A percentile compares a stretch with the other conserved stretches of the same genome.
Evolutionary conservation across 1,284 basidiomycete genomes (phyloP).

Genomic region (Ganoderma resinaceum): DNA sequence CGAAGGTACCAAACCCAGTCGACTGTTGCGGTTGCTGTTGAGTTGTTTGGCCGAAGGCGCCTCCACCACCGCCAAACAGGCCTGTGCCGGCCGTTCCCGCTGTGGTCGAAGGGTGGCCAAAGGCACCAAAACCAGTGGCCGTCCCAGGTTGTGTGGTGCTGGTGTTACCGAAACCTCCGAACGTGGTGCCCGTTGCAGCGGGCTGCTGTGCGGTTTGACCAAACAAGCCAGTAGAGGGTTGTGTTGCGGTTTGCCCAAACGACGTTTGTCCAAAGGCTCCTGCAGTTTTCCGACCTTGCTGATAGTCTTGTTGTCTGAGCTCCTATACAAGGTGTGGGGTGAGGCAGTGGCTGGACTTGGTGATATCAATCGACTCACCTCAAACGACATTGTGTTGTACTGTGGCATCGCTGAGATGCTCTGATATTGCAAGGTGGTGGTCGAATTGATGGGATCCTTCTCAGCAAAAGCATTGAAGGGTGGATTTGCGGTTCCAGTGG

Average conservation of each 20-base stretch:
- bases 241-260: conserved; percentile 47
- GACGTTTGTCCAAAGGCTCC: conserved; percentile 54
- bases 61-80: conserved; percentile 39
- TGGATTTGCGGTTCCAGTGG: conserved; percentile 69
- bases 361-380: conserved; percentile 50
- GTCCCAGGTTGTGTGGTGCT: conserved; percentile 26
- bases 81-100: conserved; percentile 41
- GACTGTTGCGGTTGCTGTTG: conserved; percentile 34
- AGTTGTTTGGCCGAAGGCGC: conserved; percentile 40
- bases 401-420: conserved; percentile 76
- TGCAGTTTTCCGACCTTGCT: conserved; percentile 75
- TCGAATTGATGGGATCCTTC: conserved; percentile 59
- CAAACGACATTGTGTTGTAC: conserved; percentile 75
- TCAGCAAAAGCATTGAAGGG: conserved; percentile 60
- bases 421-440: conserved; percentile 66
- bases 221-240: conserved; percentile 39
- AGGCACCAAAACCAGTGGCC: conserved; percentile 50
- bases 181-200: conserved; percentile 40
- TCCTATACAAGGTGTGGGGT: conserved; percentile 52
- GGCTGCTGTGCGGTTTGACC: conserved; percentile 40
- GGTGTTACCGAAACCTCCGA: conserved; percentile 38
- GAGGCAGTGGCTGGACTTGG: conserved; percentile 10
- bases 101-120: conserved; percentile 38
- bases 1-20: conserved; percentile 43
- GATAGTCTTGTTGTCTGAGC: conserved; percentile 77